Evolutionary conservation across 2,329 filamentous ascomycete genomes (phyloP).

Genomic region (Botryotinia calthae): DNA sequence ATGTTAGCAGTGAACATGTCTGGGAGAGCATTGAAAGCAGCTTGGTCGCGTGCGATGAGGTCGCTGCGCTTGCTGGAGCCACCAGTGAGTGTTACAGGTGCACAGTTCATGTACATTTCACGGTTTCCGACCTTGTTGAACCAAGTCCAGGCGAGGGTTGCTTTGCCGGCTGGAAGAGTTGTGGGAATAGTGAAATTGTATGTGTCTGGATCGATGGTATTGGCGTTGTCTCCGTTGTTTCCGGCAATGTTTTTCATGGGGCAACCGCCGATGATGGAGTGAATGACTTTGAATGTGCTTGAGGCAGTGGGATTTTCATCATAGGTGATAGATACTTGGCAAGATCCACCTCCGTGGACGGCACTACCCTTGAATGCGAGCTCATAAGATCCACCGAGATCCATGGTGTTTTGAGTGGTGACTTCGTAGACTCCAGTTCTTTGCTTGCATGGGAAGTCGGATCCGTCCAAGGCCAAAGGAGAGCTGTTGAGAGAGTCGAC

Average conservation of each 20-base stretch:
- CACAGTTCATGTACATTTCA: constrained; percentile 98
- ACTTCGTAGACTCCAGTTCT: constrained; percentile 48
- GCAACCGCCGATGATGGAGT: constrained; percentile 84
- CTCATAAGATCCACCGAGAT: constrained; percentile 58
- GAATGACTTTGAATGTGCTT: constrained; percentile 82
- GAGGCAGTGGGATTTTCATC: constrained; percentile 65
- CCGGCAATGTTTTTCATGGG: constrained; percentile 57
- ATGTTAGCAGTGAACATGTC: constrained; percentile 76
- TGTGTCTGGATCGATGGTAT: constrained; percentile 47
- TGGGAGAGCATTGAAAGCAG: constrained; percentile 62
- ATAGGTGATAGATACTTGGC: constrained; percentile 83
- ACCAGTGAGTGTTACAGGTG: constrained; percentile 63
- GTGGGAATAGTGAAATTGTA: constrained; percentile 72
- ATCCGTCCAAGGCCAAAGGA: constrained; percentile 56
- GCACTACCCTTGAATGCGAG: constrained; percentile 70
- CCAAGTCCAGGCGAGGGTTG: constrained; percentile 90
- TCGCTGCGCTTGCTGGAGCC: constrained; percentile 42
- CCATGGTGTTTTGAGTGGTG: constrained; percentile 50
- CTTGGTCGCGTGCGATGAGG: constrained; percentile 40
- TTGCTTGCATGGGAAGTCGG: constrained; percentile 81
- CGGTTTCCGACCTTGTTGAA: constrained; percentile 90
- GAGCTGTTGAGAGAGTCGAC: constrained; percentile 53
- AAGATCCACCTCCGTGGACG: constrained; percentile 87
- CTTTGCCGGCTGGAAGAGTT: constrained; percentile 70
- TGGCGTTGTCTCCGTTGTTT: constrained; percentile 54